These are phyloP conservation scores for Primulina tabacum DNA, from an alignment of 257 asterid genomes.

Conservation along the genomic window DNA sequence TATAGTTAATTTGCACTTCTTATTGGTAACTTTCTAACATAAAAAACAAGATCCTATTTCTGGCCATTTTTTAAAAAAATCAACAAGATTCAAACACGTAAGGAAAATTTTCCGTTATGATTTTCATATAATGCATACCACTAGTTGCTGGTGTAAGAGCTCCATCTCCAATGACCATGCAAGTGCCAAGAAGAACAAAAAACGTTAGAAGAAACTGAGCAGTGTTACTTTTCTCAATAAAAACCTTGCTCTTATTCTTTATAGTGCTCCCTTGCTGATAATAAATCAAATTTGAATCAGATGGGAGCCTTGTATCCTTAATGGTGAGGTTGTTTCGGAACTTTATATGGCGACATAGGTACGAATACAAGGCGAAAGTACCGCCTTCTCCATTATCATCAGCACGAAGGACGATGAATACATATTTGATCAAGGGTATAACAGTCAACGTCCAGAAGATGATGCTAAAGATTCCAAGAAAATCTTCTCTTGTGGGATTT, in stretches of 20 bases:
- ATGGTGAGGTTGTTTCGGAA: background rate
- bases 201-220: background rate
- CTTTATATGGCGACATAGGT: background rate
- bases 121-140: background rate
- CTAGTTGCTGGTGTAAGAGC: conserved; percentile 25
- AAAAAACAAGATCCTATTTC: background rate
- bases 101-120: too few relatives aligned
- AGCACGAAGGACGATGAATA: background rate
- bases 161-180: conserved; percentile 88
- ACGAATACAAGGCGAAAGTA: background rate
- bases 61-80: background rate
- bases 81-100: background rate
- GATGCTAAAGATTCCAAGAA: background rate
- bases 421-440: background rate
- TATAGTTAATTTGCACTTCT: too few relatives aligned
- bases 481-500: background rate
- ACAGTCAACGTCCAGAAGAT: background rate
- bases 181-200: conserved; percentile 46
- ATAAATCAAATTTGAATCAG: background rate
- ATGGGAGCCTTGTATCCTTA: background rate
- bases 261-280: background rate
- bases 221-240: background rate
- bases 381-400: background rate
- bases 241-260: background rate
- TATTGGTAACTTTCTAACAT: background rate